These are phyloP conservation scores for Neobulgaria alba DNA, from an alignment of 2,329 filamentous ascomycete species.

Conservation along the genomic window DNA sequence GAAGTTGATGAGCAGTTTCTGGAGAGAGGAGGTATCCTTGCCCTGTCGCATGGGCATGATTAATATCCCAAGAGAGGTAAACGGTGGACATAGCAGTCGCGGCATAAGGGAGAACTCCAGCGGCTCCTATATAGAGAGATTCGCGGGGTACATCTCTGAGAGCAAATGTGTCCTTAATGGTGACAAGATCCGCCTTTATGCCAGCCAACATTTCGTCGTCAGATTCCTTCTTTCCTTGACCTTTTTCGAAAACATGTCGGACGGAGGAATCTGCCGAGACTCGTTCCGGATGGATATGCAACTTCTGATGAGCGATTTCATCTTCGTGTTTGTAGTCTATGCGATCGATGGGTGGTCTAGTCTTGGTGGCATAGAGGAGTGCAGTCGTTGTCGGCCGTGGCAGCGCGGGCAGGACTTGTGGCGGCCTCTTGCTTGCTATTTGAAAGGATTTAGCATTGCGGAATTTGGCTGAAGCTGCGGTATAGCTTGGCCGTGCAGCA, in stretches of 20 bases:
- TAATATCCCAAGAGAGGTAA: conserved; percentile 75
- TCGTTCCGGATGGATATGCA: conserved; percentile 49
- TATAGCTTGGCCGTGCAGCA: conserved; percentile 18
- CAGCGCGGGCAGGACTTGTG: conserved; percentile 12
- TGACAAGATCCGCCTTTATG: conserved; percentile 48
- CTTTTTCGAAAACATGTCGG: conserved; percentile 40
- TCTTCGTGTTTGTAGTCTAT: conserved; percentile 50
- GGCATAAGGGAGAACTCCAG: conserved; percentile 77
- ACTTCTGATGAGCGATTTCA: conserved; percentile 42
- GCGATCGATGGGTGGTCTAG: conserved; percentile 27
- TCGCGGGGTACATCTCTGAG: conserved; percentile 57
- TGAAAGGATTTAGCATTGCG: conserved; percentile 13
- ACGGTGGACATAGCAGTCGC: conserved; percentile 76
- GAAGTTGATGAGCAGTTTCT: conserved; percentile 61
- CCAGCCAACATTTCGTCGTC: conserved; percentile 45
- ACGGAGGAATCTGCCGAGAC: conserved; percentile 52
- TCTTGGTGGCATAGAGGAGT: conserved; percentile 36
- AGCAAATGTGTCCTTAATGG: conserved; percentile 61
- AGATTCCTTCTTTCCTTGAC: conserved; percentile 18
- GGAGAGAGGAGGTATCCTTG: conserved; percentile 54
- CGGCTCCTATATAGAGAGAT: conserved; percentile 59
- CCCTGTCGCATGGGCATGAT: conserved; percentile 54
- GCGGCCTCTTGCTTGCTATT: conserved; percentile 19
- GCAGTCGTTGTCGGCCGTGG: conserved; percentile 36
- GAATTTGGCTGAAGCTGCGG: conserved; percentile 19